Conservation (phyloP, 1,284 basidiomycete genomes). For the Neotropicomus parvogracilis region DNA sequence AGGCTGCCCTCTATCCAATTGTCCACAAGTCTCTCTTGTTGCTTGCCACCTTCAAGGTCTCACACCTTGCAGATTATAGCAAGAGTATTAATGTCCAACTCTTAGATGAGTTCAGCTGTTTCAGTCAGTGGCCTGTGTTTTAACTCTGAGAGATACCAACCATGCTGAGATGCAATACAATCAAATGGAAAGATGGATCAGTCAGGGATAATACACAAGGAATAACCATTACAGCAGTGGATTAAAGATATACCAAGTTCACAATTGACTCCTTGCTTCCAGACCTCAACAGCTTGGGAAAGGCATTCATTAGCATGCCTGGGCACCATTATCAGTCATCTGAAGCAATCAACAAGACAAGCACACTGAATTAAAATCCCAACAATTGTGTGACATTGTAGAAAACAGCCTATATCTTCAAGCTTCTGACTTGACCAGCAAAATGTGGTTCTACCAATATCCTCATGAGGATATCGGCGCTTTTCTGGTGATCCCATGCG, state of each 20-base stretch:
- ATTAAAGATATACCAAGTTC: constrained; percentile 46
- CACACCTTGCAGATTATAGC: too few species aligned
- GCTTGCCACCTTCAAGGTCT: too few species aligned
- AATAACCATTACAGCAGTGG: constrained; percentile 54
- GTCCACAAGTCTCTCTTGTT: too few species aligned
- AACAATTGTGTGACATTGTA: constrained; percentile 47
- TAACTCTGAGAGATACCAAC: too few species aligned
- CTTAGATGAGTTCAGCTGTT: too few species aligned
- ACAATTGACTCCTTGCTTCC: constrained; percentile 53
- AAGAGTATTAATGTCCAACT: too few species aligned
- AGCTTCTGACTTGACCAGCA: constrained; percentile 52
- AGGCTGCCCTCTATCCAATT: too few species aligned
- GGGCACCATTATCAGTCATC: constrained; percentile 1
- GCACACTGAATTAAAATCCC: constrained; percentile 61
- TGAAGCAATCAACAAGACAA: neutral
- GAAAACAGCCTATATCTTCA: constrained; percentile 55
- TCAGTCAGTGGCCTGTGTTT: too few species aligned
- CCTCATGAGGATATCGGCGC: constrained; percentile 64
- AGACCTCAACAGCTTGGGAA: constrained; percentile 59
- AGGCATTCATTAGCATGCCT: constrained; percentile 67
- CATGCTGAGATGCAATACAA: constrained; percentile 35
- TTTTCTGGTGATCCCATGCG: constrained; percentile 56
- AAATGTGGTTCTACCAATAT: constrained; percentile 60
- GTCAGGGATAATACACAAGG: constrained; percentile 40
- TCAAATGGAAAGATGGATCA: neutral